Percentiles rank a stretch among this genome's conserved stretches.
Evolutionary conservation across 225 moss, liverwort and hornwort species (phyloP).

Genomic region (Takakia lepidozioides): DNA sequence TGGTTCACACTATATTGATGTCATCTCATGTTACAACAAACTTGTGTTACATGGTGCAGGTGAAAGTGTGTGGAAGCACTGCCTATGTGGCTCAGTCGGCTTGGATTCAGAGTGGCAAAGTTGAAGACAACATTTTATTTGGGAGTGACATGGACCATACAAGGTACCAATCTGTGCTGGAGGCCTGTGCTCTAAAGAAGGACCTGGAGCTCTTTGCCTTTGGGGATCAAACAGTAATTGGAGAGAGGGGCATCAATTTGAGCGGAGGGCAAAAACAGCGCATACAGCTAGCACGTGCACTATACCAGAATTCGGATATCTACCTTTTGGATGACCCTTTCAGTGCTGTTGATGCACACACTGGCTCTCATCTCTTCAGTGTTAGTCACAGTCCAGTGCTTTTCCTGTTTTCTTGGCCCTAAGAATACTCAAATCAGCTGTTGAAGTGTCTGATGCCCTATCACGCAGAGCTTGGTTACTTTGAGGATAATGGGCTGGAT

Average conservation of each 20-base stretch:
- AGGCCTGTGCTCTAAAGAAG: slow-evolving; percentile 56
- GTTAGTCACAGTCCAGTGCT: no score
- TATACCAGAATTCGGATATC: slow-evolving; percentile 73
- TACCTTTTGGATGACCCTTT: slow-evolving; percentile 82
- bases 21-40: neutral
- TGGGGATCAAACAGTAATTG: slow-evolving; percentile 70
- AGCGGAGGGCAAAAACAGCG: slow-evolving; percentile 96
- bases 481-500: no score
- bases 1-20: no score
- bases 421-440: no score
- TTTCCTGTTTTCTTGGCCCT: no score
- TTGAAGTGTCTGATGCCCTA: no score
- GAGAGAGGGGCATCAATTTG: slow-evolving; percentile 86
- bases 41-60: slow-evolving; percentile 30
- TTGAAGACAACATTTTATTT: slow-evolving; percentile 74
- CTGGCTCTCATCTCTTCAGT: slow-evolving; percentile 25
- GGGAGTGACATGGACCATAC: slow-evolving; percentile 51
- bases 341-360: slow-evolving; percentile 48
- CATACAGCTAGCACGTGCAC: slow-evolving; percentile 82
- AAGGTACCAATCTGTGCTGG: slow-evolving; percentile 55
- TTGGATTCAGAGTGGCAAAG: slow-evolving; percentile 84
- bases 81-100: slow-evolving; percentile 80
- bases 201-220: slow-evolving; percentile 47
- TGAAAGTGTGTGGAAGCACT: slow-evolving; percentile 51
- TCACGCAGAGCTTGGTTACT: no score